These are phyloP conservation scores for Gnaphalium uliginosum DNA, from an alignment of 129 eudicot species.

Conservation along the genomic window DNA sequence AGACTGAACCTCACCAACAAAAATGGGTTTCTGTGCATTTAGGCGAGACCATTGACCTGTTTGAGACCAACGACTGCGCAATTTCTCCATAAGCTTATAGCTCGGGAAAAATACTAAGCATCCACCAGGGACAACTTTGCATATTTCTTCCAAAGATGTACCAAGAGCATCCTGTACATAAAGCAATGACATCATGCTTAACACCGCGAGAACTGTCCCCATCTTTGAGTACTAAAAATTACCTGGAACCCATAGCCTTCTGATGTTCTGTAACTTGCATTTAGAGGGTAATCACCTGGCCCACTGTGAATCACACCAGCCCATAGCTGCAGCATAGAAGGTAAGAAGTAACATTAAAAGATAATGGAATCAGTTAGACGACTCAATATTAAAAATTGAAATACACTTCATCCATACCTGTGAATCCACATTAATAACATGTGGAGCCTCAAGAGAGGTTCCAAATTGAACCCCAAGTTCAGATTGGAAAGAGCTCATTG, in stretches of 20 bases:
- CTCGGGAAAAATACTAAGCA: constrained; percentile 92
- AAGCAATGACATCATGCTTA: constrained; percentile 19
- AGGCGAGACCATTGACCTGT: constrained; percentile 97
- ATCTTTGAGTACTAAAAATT: constrained; percentile 18
- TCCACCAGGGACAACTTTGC: constrained; percentile 84
- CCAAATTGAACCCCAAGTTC: constrained; percentile 94
- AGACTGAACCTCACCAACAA: constrained; percentile 59
- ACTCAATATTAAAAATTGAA: background rate
- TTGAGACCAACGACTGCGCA: constrained; percentile 74
- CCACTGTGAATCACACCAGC: constrained; percentile 75
- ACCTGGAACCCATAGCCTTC: constrained; percentile 80
- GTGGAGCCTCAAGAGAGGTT: constrained; percentile 85
- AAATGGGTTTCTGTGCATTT: constrained; percentile 77
- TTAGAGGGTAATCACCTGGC: constrained; percentile 64
- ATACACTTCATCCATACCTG: constrained; percentile 48
- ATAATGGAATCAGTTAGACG: constrained; percentile 9
- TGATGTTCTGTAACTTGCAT: constrained; percentile 88
- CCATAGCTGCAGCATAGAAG: constrained; percentile 57
- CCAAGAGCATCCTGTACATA: constrained; percentile 76
- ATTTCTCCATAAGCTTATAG: constrained; percentile 89
- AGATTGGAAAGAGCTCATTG: constrained; percentile 86
- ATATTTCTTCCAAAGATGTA: constrained; percentile 75
- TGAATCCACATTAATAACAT: constrained; percentile 75
- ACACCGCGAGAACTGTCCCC: background rate
- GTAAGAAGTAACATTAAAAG: constrained; percentile 19